Percentiles rank a stretch among this genome's conserved stretches.
These are phyloP conservation scores for Bruguiera gymnorhiza DNA, from an alignment of 345 rosid species.

Conservation along the genomic window DNA sequence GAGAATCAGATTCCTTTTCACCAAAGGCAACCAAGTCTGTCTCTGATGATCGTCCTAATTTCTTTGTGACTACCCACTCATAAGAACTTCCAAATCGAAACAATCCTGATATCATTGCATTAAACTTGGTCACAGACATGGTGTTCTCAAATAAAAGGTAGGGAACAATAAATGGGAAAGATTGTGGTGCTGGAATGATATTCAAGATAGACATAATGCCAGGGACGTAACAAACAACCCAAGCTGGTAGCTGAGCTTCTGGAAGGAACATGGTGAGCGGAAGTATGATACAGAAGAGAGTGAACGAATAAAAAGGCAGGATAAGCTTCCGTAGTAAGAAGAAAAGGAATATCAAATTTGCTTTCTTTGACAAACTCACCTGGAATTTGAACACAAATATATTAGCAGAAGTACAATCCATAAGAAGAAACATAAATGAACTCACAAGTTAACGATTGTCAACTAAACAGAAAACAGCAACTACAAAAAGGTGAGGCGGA, in stretches of 20 bases:
- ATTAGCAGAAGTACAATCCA: background rate
- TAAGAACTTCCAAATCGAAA: constrained; percentile 77
- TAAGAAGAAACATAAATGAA: background rate
- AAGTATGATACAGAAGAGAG: constrained; percentile 89
- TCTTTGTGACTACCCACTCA: constrained; percentile 93
- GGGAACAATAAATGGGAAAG: constrained; percentile 88
- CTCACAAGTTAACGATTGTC: background rate
- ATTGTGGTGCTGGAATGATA: constrained; percentile 78
- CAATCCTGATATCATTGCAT: constrained; percentile 92
- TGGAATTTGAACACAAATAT: constrained; percentile 26
- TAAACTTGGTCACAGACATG: constrained; percentile 94
- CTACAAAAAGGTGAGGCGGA: too few relatives aligned
- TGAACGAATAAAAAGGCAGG: constrained; percentile 91
- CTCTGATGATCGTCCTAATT: constrained; percentile 89
- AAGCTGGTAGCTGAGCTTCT: constrained; percentile 83
- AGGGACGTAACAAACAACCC: constrained; percentile 91
- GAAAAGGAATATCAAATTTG: constrained; percentile 81
- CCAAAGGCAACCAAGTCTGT: constrained; percentile 69
- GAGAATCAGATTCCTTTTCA: constrained; percentile 54
- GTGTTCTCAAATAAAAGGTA: constrained; percentile 95
- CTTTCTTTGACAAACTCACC: constrained; percentile 69
- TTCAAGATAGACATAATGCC: constrained; percentile 80
- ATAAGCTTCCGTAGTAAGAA: constrained; percentile 82
- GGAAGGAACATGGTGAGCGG: constrained; percentile 89
- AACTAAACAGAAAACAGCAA: background rate